These are phyloP conservation scores for Micractinium conductrix DNA, from an alignment of 139 green algal species.

Conservation along the genomic window DNA sequence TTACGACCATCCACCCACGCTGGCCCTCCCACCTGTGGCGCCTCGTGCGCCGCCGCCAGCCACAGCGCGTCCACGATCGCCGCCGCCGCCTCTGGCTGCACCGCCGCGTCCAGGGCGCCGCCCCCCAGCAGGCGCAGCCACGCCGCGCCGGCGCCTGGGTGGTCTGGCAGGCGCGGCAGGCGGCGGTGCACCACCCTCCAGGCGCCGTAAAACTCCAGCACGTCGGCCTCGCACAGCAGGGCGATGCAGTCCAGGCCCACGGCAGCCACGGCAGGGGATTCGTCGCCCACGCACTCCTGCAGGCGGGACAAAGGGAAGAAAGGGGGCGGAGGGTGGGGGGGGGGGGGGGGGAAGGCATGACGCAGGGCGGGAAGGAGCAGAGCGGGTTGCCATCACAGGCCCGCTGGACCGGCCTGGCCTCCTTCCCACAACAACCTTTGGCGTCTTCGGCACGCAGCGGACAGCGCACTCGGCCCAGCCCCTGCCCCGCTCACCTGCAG, in stretches of 20 bases:
- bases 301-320: too few species aligned
- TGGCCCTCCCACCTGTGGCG: neutral
- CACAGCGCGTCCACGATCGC: slow-evolving; percentile 25
- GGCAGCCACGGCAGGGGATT: slow-evolving; percentile 42
- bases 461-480: too few species aligned
- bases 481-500: slow-evolving; percentile 7
- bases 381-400: too few species aligned
- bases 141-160: slow-evolving; percentile 35
- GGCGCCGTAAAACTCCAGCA: slow-evolving; percentile 71
- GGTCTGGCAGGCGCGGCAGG: slow-evolving; percentile 48
- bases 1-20: too few species aligned
- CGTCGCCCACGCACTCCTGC: slow-evolving; percentile 48
- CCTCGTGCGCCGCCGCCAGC: slow-evolving; percentile 7
- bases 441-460: too few species aligned
- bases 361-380: too few species aligned
- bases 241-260: slow-evolving; percentile 50
- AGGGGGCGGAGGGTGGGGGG: neutral
- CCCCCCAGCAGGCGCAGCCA: slow-evolving; percentile 49
- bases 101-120: slow-evolving; percentile 17
- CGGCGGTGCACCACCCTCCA: slow-evolving; percentile 55
- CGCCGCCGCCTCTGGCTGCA: slow-evolving; percentile 6
- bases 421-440: too few species aligned
- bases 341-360: too few species aligned
- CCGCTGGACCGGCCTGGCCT: too few species aligned
- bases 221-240: slow-evolving; percentile 52